Conservation (phyloP, 2,329 filamentous ascomycete genomes). For the Colletotrichum sp. region DNA sequence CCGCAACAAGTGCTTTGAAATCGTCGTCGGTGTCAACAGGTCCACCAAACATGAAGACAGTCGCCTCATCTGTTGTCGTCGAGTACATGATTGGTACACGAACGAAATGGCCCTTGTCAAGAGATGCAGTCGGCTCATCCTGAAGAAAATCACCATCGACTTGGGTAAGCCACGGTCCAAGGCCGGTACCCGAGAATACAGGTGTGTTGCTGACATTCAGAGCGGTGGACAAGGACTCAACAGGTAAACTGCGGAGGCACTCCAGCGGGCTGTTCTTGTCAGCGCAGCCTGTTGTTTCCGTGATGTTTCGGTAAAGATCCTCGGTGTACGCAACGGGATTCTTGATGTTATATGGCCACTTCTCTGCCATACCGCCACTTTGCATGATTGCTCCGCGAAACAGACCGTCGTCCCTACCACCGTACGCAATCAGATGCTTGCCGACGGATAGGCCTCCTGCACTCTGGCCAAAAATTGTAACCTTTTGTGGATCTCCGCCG, state of each 20-base stretch:
- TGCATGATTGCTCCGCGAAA: constrained; percentile 58
- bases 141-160: constrained; percentile 47
- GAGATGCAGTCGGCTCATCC: constrained; percentile 50
- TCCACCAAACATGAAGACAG: constrained; percentile 43
- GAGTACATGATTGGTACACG: constrained; percentile 68
- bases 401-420: constrained; percentile 55
- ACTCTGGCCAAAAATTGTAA: constrained; percentile 59
- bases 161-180: neutral
- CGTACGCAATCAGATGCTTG: constrained; percentile 54
- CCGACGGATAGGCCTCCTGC: constrained; percentile 56
- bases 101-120: constrained; percentile 64
- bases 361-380: constrained; percentile 35
- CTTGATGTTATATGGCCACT: neutral
- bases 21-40: neutral
- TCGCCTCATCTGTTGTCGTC: constrained; percentile 69
- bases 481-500: constrained; percentile 49
- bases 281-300: constrained; percentile 12
- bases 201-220: constrained; percentile 30
- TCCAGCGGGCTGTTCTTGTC: neutral
- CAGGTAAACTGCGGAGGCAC: constrained; percentile 35
- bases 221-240: constrained; percentile 31
- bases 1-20: neutral
- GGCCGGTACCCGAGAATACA: constrained; percentile 14
- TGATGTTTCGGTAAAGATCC: neutral
- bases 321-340: neutral